Evolutionary conservation across 495 filamentous ascomycete species (phyloP), one percentile per base, ranked within the genome.

Genomic region (Mytilinidion resinicola): DNA sequence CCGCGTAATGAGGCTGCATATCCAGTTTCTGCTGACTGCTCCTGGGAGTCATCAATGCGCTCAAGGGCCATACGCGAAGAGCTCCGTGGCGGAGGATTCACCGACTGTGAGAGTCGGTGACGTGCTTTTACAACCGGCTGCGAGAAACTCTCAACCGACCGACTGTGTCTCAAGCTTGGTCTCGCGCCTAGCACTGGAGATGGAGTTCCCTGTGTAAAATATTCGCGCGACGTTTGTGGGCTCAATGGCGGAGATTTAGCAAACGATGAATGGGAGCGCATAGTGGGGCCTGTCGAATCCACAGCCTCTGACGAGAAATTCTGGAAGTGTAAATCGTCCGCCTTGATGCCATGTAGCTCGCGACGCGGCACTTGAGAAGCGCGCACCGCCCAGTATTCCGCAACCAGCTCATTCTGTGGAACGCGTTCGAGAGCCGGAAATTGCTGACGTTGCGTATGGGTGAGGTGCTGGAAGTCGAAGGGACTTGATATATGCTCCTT

Each of bases 381-480:
- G 52, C 82, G 81, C 55, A 88, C 80, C 12, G 82, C 80, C 39
- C 82, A 83, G 68, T 85, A 86, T 63, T 87, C 82, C 2, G 82
- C 80, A 14, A 82, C 77, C 25, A 89, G 73, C 34, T 91, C 82
- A 51, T 78, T 75, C 51, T 83, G 77, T 38, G 78, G 80, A 10
- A 79, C 67, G 34, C 74, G 76, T 39, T 83, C 78, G 34, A 89
- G 62, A 11, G 76, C 74, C 12, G 83, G 76, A 47, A 89, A 77
- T 55, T 87, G 81, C 12, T 84, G 73, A 20, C 80, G 82, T 38
- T 80, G 80, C 14, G 86, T 89, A 68, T 95, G 88, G 21, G 86
- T 87, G 46, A 96, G 72, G 70, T 95, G 90, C 62, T 91, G 89
- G 65, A 96, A 96, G 70, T 91, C 87, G 71, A 87, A 95, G 5